Percentiles rank a stretch among this genome's conserved stretches.
phyloP scores from a whole-genome alignment of 257 asterid genomes.

The Nicotiana paniculata region DNA sequence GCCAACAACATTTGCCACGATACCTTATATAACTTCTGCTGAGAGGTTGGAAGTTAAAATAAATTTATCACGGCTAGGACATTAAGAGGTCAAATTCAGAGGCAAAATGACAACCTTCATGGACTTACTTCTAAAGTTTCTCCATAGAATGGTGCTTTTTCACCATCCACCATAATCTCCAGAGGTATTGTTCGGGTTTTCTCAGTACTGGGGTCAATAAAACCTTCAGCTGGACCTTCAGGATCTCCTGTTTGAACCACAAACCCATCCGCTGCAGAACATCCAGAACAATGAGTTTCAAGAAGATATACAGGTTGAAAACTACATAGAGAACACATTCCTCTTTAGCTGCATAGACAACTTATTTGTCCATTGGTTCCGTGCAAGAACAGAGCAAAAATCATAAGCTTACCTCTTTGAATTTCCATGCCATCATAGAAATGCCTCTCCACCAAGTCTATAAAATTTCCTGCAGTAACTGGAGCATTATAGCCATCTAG shows the following conservation, averaged over 20 bases:
- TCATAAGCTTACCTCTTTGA: constrained; percentile 66
- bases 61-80: not conserved
- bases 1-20: not conserved
- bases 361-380: not conserved
- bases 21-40: not conserved
- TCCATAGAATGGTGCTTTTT: constrained; percentile 85
- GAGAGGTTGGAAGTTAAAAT: not conserved
- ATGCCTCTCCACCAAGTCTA: constrained; percentile 89
- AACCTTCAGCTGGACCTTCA: constrained; percentile 99
- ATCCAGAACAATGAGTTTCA: constrained; percentile 23
- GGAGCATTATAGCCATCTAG: constrained; percentile 98
- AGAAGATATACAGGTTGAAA: not conserved
- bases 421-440: constrained; percentile 99
- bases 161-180: constrained; percentile 85
- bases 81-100: not conserved
- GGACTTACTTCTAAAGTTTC: constrained; percentile 83
- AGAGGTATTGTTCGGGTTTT: constrained; percentile 80
- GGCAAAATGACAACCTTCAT: not conserved
- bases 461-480: constrained; percentile 87
- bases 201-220: constrained; percentile 93
- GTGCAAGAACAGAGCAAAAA: not conserved
- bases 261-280: constrained; percentile 87
- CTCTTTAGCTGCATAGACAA: not conserved
- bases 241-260: constrained; percentile 99
- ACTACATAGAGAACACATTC: not conserved